A percentile compares a stretch with the other conserved stretches of the same genome.
phyloP scores from a whole-genome alignment of 2,329 filamentous ascomycete genomes.

The Hypoxylon sp. region DNA sequence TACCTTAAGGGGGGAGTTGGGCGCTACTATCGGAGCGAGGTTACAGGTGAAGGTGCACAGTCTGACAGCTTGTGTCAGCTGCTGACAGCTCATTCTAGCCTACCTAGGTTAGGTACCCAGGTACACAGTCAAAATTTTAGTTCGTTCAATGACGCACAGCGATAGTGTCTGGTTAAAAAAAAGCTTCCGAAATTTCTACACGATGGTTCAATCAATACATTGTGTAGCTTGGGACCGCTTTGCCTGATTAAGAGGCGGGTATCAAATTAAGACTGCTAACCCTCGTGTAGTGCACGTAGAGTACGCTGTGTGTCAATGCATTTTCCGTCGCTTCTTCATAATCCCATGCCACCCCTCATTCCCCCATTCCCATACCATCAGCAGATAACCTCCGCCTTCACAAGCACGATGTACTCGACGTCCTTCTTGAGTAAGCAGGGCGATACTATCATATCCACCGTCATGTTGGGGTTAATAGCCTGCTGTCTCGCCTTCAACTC shows the following conservation, averaged over 20 bases:
- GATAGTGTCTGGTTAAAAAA: background rate
- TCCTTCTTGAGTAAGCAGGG: slow-evolving; percentile 47
- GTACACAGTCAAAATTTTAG: background rate
- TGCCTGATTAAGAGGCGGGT: slow-evolving; percentile 16
- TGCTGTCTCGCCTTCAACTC: slow-evolving; percentile 37
- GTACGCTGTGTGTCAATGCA: background rate
- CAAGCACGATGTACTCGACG: slow-evolving; percentile 41
- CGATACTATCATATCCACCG: slow-evolving; percentile 49
- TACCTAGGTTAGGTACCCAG: background rate
- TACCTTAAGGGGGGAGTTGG: too few species aligned
- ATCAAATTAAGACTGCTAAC: slow-evolving; percentile 6
- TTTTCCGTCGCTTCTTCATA: slow-evolving; percentile 5
- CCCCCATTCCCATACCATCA: slow-evolving; percentile 22
- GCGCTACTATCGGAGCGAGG: too few species aligned
- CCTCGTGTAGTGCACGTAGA: slow-evolving; percentile 6
- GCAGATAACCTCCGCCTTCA: slow-evolving; percentile 49
- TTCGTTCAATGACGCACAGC: background rate
- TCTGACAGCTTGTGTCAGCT: too few species aligned
- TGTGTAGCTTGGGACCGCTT: background rate
- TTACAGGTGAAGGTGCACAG: too few species aligned
- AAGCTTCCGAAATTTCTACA: slow-evolving; percentile 3
- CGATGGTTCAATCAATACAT: slow-evolving; percentile 1
- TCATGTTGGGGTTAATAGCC: background rate
- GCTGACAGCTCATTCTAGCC: background rate
- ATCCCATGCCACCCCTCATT: background rate